phyloP scores from a whole-genome alignment of 1,284 basidiomycete genomes.

The Sporisorium graminicola region DNA sequence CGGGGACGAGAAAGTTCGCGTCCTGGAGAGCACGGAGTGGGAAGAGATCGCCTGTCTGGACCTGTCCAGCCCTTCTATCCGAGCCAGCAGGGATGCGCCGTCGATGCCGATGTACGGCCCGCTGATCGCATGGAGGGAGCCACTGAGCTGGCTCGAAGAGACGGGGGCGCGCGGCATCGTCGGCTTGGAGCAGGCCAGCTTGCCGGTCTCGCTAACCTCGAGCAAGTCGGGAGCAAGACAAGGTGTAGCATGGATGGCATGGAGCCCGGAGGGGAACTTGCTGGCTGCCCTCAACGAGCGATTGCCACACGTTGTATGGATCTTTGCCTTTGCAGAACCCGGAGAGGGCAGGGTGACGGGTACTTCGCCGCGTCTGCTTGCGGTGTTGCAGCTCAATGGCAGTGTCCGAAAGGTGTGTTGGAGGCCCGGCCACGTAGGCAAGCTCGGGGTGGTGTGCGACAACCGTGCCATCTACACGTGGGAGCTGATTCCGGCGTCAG shows the following conservation, averaged over 20 bases:
- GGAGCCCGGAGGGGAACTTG: slow-evolving; percentile 53
- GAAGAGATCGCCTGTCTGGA: slow-evolving; percentile 29
- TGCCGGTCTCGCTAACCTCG: slow-evolving; percentile 42
- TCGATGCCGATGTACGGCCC: slow-evolving; percentile 23
- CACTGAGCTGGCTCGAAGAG: slow-evolving; percentile 62
- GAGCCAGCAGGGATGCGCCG: slow-evolving; percentile 12
- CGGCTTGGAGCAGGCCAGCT: slow-evolving; percentile 41
- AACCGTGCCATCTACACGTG: slow-evolving; percentile 79
- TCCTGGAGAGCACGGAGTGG: slow-evolving; percentile 47
- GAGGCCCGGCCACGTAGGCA: slow-evolving; percentile 80
- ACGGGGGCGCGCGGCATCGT: slow-evolving; percentile 66
- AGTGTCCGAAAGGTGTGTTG: slow-evolving; percentile 77
- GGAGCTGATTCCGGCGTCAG: slow-evolving; percentile 71
- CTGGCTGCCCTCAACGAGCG: slow-evolving; percentile 70
- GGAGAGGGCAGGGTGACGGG: slow-evolving; percentile 69
- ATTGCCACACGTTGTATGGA: slow-evolving; percentile 75
- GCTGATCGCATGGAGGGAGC: slow-evolving; percentile 62
- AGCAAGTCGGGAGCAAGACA: slow-evolving; percentile 35
- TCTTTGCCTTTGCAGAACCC: slow-evolving; percentile 77
- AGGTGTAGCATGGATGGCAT: slow-evolving; percentile 52
- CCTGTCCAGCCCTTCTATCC: slow-evolving; percentile 27
- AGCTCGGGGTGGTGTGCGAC: slow-evolving; percentile 78
- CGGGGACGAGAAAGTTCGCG: slow-evolving; percentile 66
- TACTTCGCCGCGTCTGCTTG: slow-evolving; percentile 75
- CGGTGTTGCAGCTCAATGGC: slow-evolving; percentile 77